Base-by-base conservation (phyloP, 1,284 basidiomycete genomes). In the Heterobasidion occidentale region DNA sequence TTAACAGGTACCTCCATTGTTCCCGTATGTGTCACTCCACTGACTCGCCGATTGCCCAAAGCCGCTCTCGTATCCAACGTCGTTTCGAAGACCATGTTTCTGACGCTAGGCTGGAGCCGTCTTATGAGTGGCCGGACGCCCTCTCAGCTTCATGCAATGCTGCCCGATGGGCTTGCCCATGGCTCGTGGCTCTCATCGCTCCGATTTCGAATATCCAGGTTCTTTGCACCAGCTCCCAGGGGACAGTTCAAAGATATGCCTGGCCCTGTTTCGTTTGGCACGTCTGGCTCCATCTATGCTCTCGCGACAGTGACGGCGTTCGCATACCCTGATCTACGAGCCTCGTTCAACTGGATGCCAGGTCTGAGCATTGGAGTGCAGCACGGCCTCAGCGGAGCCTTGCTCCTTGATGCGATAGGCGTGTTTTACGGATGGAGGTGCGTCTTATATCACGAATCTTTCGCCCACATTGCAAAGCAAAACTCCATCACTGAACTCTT, bases 201-300 rank as follows among this genome's bases (percentile, higher is more conserved):
- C 27, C 27, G 27, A 27, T 27, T 27, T 64, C 67, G 86, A 42
- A 83, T 80, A 50, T 74, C 79, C 20, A 77, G 83, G 14, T 83
- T 88, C 63, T 68, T 92, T 1, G 67, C 70, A 17, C 67, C 74
- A 8, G 63, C 71, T 0, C 64, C 60, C 3, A 58, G 57, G 5
- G 60, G 60, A n/a, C 49, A 72, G 1, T 64, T 68, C 3, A 68
- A 70, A 17, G 66, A 70, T 0, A 58, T 69, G 3, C 61, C 69
- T 12, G 74, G 92, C n/a, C 64, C 83, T 3, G 86, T 87, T 1
- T 88, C 86, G 6, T 72, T 94, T 4, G 93, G 94, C 19, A 86
- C 90, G 0, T 92, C 89, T 1, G 94, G 94, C 1, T 92, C 92
- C 0, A 83, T 96, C 15, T 96, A 94, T 64, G 84, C 87, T 1